Conservation (phyloP, 495 filamentous ascomycete genomes). For the Hypoxylon fuscum region DNA sequence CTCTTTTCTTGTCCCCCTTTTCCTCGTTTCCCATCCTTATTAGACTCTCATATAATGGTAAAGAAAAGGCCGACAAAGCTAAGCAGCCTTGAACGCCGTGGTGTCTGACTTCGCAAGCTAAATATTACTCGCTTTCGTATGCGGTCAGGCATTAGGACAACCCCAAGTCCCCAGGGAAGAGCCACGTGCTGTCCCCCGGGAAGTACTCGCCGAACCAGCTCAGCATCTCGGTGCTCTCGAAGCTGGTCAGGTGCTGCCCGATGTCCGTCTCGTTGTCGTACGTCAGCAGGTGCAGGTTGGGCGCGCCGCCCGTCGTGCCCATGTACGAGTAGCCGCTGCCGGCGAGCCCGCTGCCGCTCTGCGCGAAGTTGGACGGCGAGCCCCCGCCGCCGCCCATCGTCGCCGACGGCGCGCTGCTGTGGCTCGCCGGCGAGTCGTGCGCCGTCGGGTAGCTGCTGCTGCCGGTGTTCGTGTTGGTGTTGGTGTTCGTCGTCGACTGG, state of each 20-base stretch:
- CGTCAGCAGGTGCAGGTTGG: conserved; percentile 42
- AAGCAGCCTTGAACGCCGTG: no score
- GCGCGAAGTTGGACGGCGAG: conserved; percentile 47
- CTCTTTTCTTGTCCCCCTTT: neutral
- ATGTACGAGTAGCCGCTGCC: conserved; percentile 55
- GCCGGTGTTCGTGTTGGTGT: no score
- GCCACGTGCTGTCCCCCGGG: conserved; percentile 68
- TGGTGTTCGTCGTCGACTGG: no score
- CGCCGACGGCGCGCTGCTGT: conserved; percentile 39
- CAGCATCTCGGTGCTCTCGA: conserved; percentile 75
- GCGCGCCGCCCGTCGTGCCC: conserved; percentile 44
- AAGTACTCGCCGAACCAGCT: conserved; percentile 73
- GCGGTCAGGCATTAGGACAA: conserved; percentile 20
- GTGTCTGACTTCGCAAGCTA: no score
- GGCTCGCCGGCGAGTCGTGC: conserved; percentile 46
- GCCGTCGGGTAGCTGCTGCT: conserved; percentile 28
- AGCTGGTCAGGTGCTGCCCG: conserved; percentile 60
- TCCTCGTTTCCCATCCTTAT: no score
- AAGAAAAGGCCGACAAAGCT: no score
- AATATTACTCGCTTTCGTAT: no score
- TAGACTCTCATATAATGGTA: no score
- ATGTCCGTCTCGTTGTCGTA: conserved; percentile 56
- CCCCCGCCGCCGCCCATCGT: conserved; percentile 38
- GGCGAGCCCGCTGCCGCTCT: conserved; percentile 50
- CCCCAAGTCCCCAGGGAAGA: conserved; percentile 45